A percentile compares a stretch with the other conserved stretches of the same genome.
phyloP scores from a whole-genome alignment of 805 yeast genomes.

The Schwanniomyces occidentalis region DNA sequence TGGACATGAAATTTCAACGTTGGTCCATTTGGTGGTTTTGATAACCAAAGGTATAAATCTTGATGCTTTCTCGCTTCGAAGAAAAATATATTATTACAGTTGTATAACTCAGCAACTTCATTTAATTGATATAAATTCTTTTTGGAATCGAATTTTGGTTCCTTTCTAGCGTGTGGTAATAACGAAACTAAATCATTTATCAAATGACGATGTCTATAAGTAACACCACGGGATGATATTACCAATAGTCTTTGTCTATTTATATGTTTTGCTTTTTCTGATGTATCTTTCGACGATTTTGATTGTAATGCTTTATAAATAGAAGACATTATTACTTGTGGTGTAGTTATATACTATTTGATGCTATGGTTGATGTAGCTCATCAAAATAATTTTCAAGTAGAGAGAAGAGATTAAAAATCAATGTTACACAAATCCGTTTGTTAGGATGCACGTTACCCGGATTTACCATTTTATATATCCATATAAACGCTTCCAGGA shows the following conservation, averaged over 20 bases:
- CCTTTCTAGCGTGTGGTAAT: constrained; percentile 94
- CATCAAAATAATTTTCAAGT: constrained; percentile 1
- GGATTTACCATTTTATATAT: background rate
- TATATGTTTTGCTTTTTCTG: constrained; percentile 54
- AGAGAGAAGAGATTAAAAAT: constrained; percentile 2
- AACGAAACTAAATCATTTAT: constrained; percentile 75
- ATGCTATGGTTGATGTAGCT: background rate
- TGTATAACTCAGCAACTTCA: constrained; percentile 94
- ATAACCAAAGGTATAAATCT: constrained; percentile 91
- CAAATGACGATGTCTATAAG: constrained; percentile 92
- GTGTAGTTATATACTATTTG: background rate
- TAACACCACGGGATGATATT: constrained; percentile 92
- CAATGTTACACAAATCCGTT: constrained; percentile 1
- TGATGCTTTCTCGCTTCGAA: constrained; percentile 96
- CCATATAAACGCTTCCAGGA: too few species aligned
- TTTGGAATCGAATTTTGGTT: constrained; percentile 93
- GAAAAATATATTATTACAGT: constrained; percentile 91
- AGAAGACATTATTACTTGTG: constrained; percentile 44
- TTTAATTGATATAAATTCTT: constrained; percentile 84
- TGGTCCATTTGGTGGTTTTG: constrained; percentile 98
- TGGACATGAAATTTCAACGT: constrained; percentile 91
- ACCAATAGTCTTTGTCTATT: constrained; percentile 88
- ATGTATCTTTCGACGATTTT: constrained; percentile 48
- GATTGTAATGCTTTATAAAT: constrained; percentile 47
- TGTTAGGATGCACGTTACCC: background rate